A percentile compares a stretch with the other conserved stretches of the same genome.
Evolutionary conservation across 2,329 filamentous ascomycete genomes (phyloP).

Genomic region (Microcyclosporella mali): DNA sequence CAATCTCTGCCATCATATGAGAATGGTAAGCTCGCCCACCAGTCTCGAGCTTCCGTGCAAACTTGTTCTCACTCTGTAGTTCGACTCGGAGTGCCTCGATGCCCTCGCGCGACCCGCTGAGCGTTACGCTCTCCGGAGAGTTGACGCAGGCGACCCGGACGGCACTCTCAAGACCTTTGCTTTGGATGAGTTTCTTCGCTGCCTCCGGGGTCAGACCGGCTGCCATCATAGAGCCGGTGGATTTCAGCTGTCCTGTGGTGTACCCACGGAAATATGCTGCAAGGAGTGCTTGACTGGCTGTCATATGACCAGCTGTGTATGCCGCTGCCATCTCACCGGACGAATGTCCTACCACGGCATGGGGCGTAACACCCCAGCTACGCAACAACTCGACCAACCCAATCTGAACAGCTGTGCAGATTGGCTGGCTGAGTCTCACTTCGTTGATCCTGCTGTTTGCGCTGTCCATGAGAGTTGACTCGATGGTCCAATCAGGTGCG

Average conservation of each 20-base stretch:
- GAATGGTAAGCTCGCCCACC: constrained; percentile 37
- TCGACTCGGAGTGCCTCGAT: constrained; percentile 16
- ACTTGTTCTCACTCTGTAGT: constrained; percentile 28
- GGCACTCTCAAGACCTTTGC: constrained; percentile 10
- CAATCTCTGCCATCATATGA: constrained; percentile 27
- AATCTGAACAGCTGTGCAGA: constrained; percentile 52
- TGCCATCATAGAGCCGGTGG: constrained; percentile 34
- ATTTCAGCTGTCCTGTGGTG: background rate
- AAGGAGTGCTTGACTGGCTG: constrained; percentile 14
- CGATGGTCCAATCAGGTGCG: no score
- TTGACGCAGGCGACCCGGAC: constrained; percentile 29
- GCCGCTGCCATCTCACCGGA: constrained; percentile 32
- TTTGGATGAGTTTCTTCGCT: constrained; percentile 11
- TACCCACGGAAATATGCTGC: constrained; percentile 22
- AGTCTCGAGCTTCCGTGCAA: constrained; percentile 15
- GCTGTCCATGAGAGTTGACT: no score
- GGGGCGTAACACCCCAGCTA: constrained; percentile 18
- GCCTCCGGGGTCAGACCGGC: constrained; percentile 26
- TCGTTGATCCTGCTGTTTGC: no score
- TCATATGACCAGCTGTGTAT: constrained; percentile 22
- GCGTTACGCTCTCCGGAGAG: constrained; percentile 38
- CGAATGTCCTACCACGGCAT: constrained; percentile 26
- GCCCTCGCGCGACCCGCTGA: no score
- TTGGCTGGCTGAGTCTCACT: constrained; percentile 43
- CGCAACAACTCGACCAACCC: constrained; percentile 39